These are phyloP conservation scores for Solanum aculeatissimum DNA, from an alignment of 305 asterid species.

Conservation along the genomic window DNA sequence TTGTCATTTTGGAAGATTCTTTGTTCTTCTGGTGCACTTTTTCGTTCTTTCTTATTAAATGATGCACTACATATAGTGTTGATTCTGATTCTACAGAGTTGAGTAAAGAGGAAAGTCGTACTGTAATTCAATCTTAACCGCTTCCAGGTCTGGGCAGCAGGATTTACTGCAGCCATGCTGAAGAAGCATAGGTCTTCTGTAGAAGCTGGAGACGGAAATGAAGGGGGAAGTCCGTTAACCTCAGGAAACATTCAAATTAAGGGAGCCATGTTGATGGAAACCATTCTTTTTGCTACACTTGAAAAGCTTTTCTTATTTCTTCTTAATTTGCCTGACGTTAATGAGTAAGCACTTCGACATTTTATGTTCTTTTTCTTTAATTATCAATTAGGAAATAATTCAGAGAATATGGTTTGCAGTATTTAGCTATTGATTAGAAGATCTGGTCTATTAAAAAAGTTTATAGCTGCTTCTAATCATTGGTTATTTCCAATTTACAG, in stretches of 20 bases:
- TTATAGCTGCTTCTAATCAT: not conserved
- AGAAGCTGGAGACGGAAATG: constrained; percentile 25
- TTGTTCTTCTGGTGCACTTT: not conserved
- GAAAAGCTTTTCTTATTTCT: constrained; percentile 63
- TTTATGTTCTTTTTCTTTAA: not conserved
- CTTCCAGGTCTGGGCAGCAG: constrained; percentile 96
- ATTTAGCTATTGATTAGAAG: not conserved
- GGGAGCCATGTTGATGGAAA: constrained; percentile 35
- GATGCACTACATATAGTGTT: not conserved
- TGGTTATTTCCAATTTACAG: constrained; percentile 22
- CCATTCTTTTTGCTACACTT: constrained; percentile 34
- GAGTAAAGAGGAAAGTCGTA: not conserved
- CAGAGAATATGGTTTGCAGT: not conserved
- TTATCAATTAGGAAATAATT: not conserved
- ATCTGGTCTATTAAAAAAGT: not conserved
- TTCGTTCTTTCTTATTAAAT: not conserved
- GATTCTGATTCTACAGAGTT: not conserved
- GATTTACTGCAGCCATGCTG: constrained; percentile 69
- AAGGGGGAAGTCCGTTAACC: constrained; percentile 8
- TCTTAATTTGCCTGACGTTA: constrained; percentile 46
- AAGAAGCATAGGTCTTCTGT: constrained; percentile 56
- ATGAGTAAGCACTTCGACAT: constrained; percentile 29
- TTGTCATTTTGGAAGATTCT: not conserved
- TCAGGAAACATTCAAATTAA: constrained; percentile 20
- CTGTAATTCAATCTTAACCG: not conserved